Percentiles rank a stretch among this genome's conserved stretches.
Conservation (phyloP, 2,329 filamentous ascomycete genomes). For the Chaetomium sp. region DNA sequence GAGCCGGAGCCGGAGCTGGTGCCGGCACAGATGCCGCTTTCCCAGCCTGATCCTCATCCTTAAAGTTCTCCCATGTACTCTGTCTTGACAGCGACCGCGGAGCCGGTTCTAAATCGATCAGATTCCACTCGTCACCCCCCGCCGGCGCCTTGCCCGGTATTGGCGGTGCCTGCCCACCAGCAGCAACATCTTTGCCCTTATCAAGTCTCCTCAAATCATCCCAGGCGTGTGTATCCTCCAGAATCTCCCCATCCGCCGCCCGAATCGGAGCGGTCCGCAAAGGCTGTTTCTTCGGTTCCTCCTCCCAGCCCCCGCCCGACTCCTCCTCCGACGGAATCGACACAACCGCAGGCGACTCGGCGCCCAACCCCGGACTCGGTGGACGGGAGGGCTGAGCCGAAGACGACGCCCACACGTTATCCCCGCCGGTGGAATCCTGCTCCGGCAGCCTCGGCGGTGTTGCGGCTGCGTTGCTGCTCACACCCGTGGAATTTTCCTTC, state of each 20-base stretch:
- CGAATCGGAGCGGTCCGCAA: constrained; percentile 21
- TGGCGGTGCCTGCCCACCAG: constrained; percentile 12
- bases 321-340: constrained; percentile 35
- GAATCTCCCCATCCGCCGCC: constrained; percentile 29
- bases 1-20: constrained; percentile 4
- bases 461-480: constrained; percentile 22
- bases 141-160: constrained; percentile 11
- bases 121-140: constrained; percentile 41
- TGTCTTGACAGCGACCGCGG: constrained; percentile 30
- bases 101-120: constrained; percentile 40
- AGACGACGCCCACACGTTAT: constrained; percentile 30
- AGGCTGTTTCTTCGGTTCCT: constrained; percentile 27
- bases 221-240: constrained; percentile 44
- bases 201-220: constrained; percentile 37
- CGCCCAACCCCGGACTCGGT: constrained; percentile 26
- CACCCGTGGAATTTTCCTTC: constrained; percentile 8
- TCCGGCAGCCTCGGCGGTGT: constrained; percentile 24
- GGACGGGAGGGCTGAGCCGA: constrained; percentile 27
- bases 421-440: constrained; percentile 25
- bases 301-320: constrained; percentile 35
- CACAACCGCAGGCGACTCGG: constrained; percentile 30
- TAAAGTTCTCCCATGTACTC: constrained; percentile 35
- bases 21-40: constrained; percentile 9
- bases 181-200: constrained; percentile 37
- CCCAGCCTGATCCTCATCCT: constrained; percentile 24